Evolutionary conservation across 2,329 filamentous ascomycete species (phyloP), one percentile per base, ranked within the genome.

Genomic region (Clonostachys rhizophaga): DNA sequence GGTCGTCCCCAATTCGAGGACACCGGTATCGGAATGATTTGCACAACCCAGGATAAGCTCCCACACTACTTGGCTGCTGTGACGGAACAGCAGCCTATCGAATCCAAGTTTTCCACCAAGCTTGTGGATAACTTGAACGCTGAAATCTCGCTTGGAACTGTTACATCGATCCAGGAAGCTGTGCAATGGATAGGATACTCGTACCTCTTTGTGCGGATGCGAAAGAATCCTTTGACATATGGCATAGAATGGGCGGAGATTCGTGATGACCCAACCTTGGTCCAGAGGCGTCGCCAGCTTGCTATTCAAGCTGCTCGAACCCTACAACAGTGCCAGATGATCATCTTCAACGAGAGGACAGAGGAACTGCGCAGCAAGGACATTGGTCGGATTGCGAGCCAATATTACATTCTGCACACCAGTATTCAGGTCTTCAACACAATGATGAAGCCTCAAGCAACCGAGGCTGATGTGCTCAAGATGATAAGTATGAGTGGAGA

Each of bases 401-500:
- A 99, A 64, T 99, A 87, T 62, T 99, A 99, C 60, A 92, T 99
- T 43, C 76, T 95, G 43, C 91, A 99, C 59, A 87, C 87, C 13
- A 96, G 89, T 64, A 87, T 99, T 52, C 87, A 97, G 63, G 88
- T 97, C 40, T 99, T 99, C 79, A 99, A 97, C 66, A 82, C 83
- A 6, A 87, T 94, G 85, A 97, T 99, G 94, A 79, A 80, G 45
- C 85, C 90, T 2, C 81, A 84, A 24, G 85, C 90, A 10, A 90
- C 87, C 0, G 94, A 99, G 67, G 91, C 91, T 6, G 94, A 99
- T 60, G 86, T 96, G 42, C 73, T 99, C 46, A 89, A 87, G 60
- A 97, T 99, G 91, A 91, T 99, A 60, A 91, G 90, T 56, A 91
- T 94, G 87, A 96, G 91, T 63, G 91, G 91, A 54, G 94, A 99